phyloP scores from a whole-genome alignment of 768 basidiomycete genomes.

The Leccinum rimulosum region DNA sequence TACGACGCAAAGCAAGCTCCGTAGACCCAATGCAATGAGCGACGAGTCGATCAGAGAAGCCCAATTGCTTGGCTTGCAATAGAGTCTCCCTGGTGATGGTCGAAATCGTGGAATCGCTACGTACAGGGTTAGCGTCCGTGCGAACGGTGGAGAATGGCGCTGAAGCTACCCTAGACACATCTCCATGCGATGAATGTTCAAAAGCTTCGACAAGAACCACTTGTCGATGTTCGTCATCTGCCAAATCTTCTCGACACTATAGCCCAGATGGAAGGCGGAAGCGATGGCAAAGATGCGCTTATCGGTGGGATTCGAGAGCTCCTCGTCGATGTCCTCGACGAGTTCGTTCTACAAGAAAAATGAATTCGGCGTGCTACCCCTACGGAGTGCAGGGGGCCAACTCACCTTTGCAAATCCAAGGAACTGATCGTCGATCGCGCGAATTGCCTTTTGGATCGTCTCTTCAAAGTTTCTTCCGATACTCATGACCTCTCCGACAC shows the following conservation, averaged over 20 bases:
- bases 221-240: constrained; percentile 98
- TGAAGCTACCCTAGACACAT: constrained; percentile 60
- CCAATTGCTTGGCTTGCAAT: constrained; percentile 86
- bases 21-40: constrained; percentile 82
- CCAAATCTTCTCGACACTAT: constrained; percentile 94
- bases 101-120: constrained; percentile 62
- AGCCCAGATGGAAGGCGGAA: constrained; percentile 88
- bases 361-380: not conserved
- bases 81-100: constrained; percentile 62
- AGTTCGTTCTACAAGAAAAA: constrained; percentile 64
- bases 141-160: not conserved
- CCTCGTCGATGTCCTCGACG: constrained; percentile 89
- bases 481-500: constrained; percentile 98
- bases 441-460: constrained; percentile 96
- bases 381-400: not conserved
- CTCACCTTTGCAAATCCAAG: constrained; percentile 82
- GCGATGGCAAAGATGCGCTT: constrained; percentile 97
- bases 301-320: constrained; percentile 92
- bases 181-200: constrained; percentile 83
- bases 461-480: constrained; percentile 98
- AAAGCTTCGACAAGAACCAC: constrained; percentile 93
- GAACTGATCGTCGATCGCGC: constrained; percentile 95
- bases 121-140: constrained; percentile 2
- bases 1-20: constrained; percentile 87
- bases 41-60: constrained; percentile 93